Evolutionary conservation across 164 flowering plant genomes (phyloP).

Genomic region (Stephania yunnanensis): DNA sequence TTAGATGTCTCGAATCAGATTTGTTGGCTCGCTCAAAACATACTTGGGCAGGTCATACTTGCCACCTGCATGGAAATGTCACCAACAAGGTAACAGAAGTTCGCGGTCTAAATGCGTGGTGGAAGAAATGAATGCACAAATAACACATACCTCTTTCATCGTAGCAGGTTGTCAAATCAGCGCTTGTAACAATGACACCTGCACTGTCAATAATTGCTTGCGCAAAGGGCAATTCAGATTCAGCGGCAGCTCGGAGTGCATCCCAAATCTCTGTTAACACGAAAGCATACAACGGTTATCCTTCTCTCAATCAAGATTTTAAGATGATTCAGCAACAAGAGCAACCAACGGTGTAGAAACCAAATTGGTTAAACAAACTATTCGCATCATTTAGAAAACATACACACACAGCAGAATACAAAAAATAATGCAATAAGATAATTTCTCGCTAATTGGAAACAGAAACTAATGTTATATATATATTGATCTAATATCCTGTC

Average conservation of each 20-base stretch:
- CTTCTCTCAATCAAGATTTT: neutral
- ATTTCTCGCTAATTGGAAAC: neutral
- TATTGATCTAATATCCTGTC: neutral
- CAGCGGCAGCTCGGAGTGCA: slow-evolving; percentile 93
- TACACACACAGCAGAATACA: neutral
- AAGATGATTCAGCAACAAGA: neutral
- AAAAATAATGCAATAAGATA: neutral
- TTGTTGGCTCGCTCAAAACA: slow-evolving; percentile 85
- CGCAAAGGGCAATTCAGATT: slow-evolving; percentile 65
- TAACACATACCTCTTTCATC: slow-evolving; percentile 73
- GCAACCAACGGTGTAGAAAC: neutral
- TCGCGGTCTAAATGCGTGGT: neutral
- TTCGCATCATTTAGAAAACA: neutral
- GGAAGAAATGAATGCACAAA: neutral
- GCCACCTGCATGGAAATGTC: slow-evolving; percentile 53
- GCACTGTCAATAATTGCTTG: slow-evolving; percentile 87
- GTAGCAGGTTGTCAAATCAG: slow-evolving; percentile 81
- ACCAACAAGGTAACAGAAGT: neutral
- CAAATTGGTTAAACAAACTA: neutral
- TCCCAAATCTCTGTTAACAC: slow-evolving; percentile 78
- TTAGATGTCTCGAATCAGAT: slow-evolving; percentile 53
- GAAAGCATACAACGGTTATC: neutral
- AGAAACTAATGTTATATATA: neutral
- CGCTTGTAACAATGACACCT: slow-evolving; percentile 66
- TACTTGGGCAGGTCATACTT: slow-evolving; percentile 87